These are phyloP conservation scores for Herpetomonas samuelpessoai DNA, from an alignment of 208 protist genomes.

Conservation along the genomic window DNA sequence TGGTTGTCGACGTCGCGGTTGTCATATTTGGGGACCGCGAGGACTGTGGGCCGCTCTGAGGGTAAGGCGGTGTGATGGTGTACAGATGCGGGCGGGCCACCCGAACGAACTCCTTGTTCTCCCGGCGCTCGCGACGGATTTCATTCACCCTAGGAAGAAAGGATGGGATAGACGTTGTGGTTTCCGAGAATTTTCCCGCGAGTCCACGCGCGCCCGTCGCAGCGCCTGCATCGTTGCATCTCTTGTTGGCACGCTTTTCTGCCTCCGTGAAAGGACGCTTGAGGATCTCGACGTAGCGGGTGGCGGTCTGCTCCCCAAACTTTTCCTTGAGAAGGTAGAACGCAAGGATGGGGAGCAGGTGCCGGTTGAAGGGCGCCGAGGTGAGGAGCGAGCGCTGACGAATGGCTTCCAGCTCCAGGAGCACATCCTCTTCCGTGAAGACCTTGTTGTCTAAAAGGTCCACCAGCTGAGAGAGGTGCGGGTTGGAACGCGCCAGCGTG, in stretches of 20 bases:
- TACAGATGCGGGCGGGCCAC: slow-evolving; percentile 23
- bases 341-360: slow-evolving; percentile 39
- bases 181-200: background rate
- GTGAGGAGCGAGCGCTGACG: slow-evolving; percentile 37
- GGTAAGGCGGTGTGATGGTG: slow-evolving; percentile 15
- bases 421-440: slow-evolving; percentile 42
- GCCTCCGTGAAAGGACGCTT: background rate
- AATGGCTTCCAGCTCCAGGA: slow-evolving; percentile 49
- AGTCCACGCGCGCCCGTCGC: background rate
- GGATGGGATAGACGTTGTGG: slow-evolving; percentile 13
- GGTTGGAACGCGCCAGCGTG: slow-evolving; percentile 18
- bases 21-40: no score
- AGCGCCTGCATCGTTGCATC: background rate
- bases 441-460: slow-evolving; percentile 34
- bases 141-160: slow-evolving; percentile 39
- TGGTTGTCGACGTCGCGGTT: background rate
- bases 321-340: slow-evolving; percentile 38
- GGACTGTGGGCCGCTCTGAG: background rate
- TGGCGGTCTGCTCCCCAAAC: slow-evolving; percentile 27
- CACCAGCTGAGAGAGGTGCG: slow-evolving; percentile 34
- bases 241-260: no score
- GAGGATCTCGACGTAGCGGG: slow-evolving; percentile 21
- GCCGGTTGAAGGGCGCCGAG: slow-evolving; percentile 40
- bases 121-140: slow-evolving; percentile 23
- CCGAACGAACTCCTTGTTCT: slow-evolving; percentile 14